Evolutionary conservation across 768 basidiomycete genomes (phyloP).

Genomic region (Pleurotus sapidus): DNA sequence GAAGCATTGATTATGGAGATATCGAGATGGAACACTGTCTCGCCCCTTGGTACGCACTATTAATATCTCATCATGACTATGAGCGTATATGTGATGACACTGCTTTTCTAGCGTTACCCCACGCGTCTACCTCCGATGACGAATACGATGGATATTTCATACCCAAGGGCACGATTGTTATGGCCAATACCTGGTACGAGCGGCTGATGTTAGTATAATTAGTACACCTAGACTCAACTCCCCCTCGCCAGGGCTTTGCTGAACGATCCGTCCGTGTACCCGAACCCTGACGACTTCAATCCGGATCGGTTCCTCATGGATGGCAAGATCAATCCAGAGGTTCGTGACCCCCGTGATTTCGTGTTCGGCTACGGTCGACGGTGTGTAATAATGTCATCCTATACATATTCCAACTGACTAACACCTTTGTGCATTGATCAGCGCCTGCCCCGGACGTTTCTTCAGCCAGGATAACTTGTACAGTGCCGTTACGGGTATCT

Average conservation of each 20-base stretch:
- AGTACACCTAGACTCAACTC: background rate
- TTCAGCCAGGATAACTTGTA: constrained; percentile 20
- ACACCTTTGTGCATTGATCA: background rate
- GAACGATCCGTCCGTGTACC: background rate
- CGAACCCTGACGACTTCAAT: background rate
- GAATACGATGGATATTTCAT: constrained; percentile 32
- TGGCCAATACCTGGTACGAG: constrained; percentile 27
- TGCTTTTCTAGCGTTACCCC: constrained; percentile 23
- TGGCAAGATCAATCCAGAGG: constrained; percentile 9
- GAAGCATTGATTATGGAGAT: constrained; percentile 29
- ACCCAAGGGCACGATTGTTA: constrained; percentile 25
- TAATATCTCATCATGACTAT: too few species aligned
- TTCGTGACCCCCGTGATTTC: constrained; percentile 10
- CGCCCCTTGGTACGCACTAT: constrained; percentile 18
- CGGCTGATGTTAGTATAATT: background rate
- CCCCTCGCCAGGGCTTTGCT: background rate
- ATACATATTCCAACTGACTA: background rate
- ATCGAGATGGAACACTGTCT: constrained; percentile 24
- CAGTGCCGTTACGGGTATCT: constrained; percentile 18
- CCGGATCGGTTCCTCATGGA: constrained; percentile 11
- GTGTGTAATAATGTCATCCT: background rate
- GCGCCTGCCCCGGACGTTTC: constrained; percentile 22
- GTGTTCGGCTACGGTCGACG: constrained; percentile 15
- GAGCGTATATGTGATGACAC: too few species aligned
- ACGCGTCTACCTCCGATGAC: constrained; percentile 26